Evolutionary conservation across 768 basidiomycete genomes (phyloP).

Genomic region (Suillus cothurnatus): DNA sequence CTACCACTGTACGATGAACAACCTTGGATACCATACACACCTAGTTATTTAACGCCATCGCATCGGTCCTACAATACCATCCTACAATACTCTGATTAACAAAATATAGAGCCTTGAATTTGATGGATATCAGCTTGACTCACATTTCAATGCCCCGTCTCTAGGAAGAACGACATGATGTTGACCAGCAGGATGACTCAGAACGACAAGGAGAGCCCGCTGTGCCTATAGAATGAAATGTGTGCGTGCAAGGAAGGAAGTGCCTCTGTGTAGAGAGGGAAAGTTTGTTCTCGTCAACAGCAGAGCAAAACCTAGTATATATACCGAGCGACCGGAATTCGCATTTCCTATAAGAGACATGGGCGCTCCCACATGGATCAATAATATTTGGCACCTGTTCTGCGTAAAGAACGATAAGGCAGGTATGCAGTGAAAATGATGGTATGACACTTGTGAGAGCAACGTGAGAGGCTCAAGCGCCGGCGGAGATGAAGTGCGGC

Average conservation of each 20-base stretch:
- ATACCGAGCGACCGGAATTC: conserved; percentile 36
- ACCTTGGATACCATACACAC: conserved; percentile 8
- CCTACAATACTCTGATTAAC: background rate
- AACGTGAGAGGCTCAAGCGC: background rate
- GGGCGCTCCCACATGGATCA: conserved; percentile 20
- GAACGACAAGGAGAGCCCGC: background rate
- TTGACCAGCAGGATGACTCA: background rate
- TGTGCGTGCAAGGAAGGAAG: background rate
- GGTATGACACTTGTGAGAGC: conserved; percentile 18
- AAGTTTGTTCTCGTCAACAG: conserved; percentile 1
- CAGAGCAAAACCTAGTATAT: conserved; percentile 23
- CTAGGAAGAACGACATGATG: background rate
- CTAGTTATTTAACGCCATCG: conserved; percentile 7
- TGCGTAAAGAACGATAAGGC: background rate
- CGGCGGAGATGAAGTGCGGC: background rate
- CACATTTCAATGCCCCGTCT: background rate
- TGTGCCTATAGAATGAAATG: background rate
- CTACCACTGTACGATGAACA: background rate
- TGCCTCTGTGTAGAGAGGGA: background rate
- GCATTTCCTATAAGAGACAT: conserved; percentile 6
- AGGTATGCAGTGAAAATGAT: background rate
- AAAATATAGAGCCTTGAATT: background rate
- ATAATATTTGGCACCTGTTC: conserved; percentile 10
- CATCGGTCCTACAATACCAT: background rate
- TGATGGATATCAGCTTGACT: background rate